Percentiles rank a stretch among this genome's conserved stretches.
Evolutionary conservation across 2,329 filamentous ascomycete genomes (phyloP).

Genomic region (Trichophyton rubrum): DNA sequence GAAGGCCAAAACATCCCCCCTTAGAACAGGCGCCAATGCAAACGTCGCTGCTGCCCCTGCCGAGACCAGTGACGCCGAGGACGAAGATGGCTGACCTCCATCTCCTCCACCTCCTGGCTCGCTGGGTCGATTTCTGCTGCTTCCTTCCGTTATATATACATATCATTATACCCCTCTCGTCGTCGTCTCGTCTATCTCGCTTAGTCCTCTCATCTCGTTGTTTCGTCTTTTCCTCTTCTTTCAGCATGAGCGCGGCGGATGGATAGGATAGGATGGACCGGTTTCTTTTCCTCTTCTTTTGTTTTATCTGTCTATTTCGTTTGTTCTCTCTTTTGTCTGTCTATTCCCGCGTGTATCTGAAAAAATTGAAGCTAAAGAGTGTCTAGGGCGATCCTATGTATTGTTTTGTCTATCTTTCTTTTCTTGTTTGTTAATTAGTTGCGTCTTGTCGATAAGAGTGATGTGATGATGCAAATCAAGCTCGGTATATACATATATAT

Average conservation of each 20-base stretch:
- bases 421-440: neutral
- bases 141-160: neutral
- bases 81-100: constrained; percentile 35
- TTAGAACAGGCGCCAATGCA: neutral
- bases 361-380: neutral
- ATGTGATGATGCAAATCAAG: neutral
- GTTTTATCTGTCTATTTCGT: constrained; percentile 6
- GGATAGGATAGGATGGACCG: constrained; percentile 3
- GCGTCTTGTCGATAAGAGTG: neutral
- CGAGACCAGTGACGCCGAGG: constrained; percentile 29
- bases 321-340: constrained; percentile 10
- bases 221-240: constrained; percentile 10
- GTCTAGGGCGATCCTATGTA: neutral
- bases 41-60: neutral
- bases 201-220: constrained; percentile 15
- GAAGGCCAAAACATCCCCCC: constrained; percentile 25
- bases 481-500: too few relatives aligned
- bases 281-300: constrained; percentile 10
- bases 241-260: constrained; percentile 10
- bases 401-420: neutral
- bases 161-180: constrained; percentile 12
- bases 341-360: constrained; percentile 4
- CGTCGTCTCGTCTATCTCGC: neutral
- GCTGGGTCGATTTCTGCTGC: too few relatives aligned
- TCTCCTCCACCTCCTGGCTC: constrained; percentile 16